Evolutionary conservation across 176 grass and related monocot species (phyloP).

Genomic region (Canna indica): DNA sequence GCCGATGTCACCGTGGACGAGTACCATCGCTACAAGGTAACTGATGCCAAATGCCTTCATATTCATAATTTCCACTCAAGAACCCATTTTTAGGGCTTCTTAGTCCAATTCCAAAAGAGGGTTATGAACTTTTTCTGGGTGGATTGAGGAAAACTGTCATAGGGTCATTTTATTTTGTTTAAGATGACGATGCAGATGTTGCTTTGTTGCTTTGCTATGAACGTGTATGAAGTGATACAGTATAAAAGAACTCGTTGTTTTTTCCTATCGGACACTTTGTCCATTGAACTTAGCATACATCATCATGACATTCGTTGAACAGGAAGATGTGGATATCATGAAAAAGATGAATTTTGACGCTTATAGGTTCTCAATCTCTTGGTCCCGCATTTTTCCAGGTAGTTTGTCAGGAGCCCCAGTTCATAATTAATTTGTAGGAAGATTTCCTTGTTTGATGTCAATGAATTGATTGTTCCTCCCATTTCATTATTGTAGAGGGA

Average conservation of each 20-base stretch:
- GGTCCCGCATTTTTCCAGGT: conserved; percentile 10
- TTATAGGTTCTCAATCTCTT: conserved; percentile 6
- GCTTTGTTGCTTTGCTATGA: too few species aligned
- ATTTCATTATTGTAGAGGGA: conserved; percentile 34
- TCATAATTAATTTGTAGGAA: background rate
- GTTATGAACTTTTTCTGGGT: too few species aligned
- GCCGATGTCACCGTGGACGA: conserved; percentile 16
- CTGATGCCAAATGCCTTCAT: background rate
- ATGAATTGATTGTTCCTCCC: background rate
- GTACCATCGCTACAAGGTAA: conserved; percentile 21
- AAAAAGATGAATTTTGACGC: conserved; percentile 13
- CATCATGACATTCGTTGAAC: background rate
- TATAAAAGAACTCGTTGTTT: too few species aligned
- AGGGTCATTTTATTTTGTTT: too few species aligned
- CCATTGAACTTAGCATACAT: background rate
- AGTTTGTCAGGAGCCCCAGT: background rate
- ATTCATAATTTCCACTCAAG: background rate
- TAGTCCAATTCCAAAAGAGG: background rate
- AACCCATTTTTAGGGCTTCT: too few species aligned
- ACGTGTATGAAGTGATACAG: too few species aligned
- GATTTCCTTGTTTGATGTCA: background rate
- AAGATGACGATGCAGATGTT: background rate
- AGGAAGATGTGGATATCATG: conserved; percentile 14
- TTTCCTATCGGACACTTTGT: background rate
- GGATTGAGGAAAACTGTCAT: too few species aligned